Base-by-base conservation (phyloP, 1,284 basidiomycete genomes). In the Ustilago trichophora region DNA sequence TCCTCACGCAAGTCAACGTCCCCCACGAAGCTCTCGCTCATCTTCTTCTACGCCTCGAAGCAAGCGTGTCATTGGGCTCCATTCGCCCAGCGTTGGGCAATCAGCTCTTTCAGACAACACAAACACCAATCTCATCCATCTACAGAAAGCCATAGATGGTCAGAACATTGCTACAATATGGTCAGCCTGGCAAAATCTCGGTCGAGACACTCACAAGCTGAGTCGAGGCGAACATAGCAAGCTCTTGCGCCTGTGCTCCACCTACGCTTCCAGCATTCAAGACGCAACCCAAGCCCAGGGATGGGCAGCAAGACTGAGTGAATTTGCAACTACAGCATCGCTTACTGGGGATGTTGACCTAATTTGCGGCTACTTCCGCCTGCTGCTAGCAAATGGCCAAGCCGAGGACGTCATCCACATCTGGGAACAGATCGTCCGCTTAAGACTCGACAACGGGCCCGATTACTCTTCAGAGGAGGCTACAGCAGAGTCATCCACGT, bases 341-440 rank as follows among this genome's bases (percentile, higher is more conserved):
- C 21, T 49, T 15, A 62, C 58, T 2, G 65, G 65, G 2, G 54
- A 68, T 13, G 53, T 62, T 5, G 43, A 58, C 6, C 24, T 62
- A 7, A 52, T 48, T 19, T 33, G 6, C 13, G 41, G 26, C 13
- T 62, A 53, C 49, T 54, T 68, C 37, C 38, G 37, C 15, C 13
- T 51, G 9, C 46, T 68, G 7, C 16, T 58, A 5, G 33, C 36
- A 25, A 45, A 45, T 12, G 42, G 31, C 21, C 58, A 62, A 37
- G 10, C 35, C 10, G 35, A 57, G 5, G 31, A 41, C 4, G 50
- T 68, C 12, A 31, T 58, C 24, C 15, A 2, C 1, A 54, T 68
- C 16, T 68, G 65, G 65, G 27, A 68, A 24, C 34, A 41, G 0
- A 36, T 68, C n/a, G 50, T 68, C 19, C 25, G 21, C 26, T 9